Evolutionary conservation across 2,329 filamentous ascomycete species (phyloP).

Genomic region (Pezicula rhizophila): DNA sequence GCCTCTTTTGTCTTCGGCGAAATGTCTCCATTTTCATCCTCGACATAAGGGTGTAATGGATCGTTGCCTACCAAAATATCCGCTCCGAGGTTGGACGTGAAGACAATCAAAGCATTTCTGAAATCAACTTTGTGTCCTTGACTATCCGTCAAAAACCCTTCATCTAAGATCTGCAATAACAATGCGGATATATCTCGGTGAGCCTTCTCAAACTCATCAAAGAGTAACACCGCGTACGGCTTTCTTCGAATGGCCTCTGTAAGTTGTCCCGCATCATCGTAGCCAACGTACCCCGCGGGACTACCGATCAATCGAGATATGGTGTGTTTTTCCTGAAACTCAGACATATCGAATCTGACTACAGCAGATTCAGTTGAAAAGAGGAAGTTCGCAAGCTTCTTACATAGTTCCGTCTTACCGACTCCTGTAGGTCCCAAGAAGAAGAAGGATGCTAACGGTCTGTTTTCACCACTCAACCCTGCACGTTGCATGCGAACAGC

Average conservation of each 20-base stretch:
- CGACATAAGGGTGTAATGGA: constrained; percentile 55
- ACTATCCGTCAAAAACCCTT: constrained; percentile 90
- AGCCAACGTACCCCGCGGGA: constrained; percentile 91
- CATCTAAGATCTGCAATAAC: constrained; percentile 88
- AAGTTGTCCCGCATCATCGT: constrained; percentile 92
- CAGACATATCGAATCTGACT: constrained; percentile 93
- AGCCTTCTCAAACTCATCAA: constrained; percentile 97
- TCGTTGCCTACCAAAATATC: constrained; percentile 80
- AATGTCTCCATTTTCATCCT: constrained; percentile 61
- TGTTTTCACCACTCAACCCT: constrained; percentile 84
- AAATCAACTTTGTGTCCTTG: constrained; percentile 98
- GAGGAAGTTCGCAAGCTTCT: constrained; percentile 87
- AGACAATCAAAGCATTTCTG: constrained; percentile 90
- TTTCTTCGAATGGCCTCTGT: constrained; percentile 93
- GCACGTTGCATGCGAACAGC: constrained; percentile 92
- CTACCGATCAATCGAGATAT: constrained; percentile 88
- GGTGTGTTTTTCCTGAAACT: constrained; percentile 97
- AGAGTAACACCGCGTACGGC: constrained; percentile 88
- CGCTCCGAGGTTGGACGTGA: constrained; percentile 92
- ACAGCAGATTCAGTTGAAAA: constrained; percentile 91
- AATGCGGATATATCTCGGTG: constrained; percentile 91
- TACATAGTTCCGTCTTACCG: constrained; percentile 95
- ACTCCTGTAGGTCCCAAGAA: constrained; percentile 95
- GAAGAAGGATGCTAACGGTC: constrained; percentile 91
- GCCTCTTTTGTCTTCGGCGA: constrained; percentile 66